phyloP scores from a whole-genome alignment of 768 basidiomycete species.

The Auricularia auricula-judae region DNA sequence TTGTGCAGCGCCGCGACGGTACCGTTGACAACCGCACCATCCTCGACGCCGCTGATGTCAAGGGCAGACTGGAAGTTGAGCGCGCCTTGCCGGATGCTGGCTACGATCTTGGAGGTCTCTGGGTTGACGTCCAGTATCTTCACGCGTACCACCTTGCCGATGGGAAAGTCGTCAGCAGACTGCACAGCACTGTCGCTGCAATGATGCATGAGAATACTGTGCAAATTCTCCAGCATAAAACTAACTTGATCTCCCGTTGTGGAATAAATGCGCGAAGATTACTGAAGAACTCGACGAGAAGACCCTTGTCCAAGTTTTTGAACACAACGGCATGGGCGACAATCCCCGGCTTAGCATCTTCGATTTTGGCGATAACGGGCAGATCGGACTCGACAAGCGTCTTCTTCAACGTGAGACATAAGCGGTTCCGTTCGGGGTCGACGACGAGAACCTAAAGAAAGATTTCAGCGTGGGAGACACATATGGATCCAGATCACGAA shows the following conservation, averaged over 20 bases:
- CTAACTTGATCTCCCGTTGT: constrained; percentile 69
- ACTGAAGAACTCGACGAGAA: constrained; percentile 87
- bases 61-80: constrained; percentile 36
- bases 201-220: not conserved
- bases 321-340: constrained; percentile 76
- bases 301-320: constrained; percentile 67
- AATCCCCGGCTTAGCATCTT: constrained; percentile 57
- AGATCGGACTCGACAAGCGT: constrained; percentile 72
- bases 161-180: constrained; percentile 48
- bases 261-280: constrained; percentile 77
- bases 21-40: constrained; percentile 65
- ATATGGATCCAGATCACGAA: constrained; percentile 24
- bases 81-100: constrained; percentile 76
- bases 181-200: constrained; percentile 54
- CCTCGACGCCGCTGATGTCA: constrained; percentile 64
- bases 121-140: constrained; percentile 57
- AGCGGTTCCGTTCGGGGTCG: constrained; percentile 68
- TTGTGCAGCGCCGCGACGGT: constrained; percentile 73
- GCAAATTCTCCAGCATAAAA: not conserved
- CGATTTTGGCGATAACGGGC: constrained; percentile 52
- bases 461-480: not conserved
- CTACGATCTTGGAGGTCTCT: constrained; percentile 56
- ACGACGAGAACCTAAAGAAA: constrained; percentile 60
- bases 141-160: constrained; percentile 79
- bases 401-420: constrained; percentile 86